These are phyloP conservation scores for Myriangium duriaei DNA, from an alignment of 2,329 filamentous ascomycete species.

Conservation along the genomic window DNA sequence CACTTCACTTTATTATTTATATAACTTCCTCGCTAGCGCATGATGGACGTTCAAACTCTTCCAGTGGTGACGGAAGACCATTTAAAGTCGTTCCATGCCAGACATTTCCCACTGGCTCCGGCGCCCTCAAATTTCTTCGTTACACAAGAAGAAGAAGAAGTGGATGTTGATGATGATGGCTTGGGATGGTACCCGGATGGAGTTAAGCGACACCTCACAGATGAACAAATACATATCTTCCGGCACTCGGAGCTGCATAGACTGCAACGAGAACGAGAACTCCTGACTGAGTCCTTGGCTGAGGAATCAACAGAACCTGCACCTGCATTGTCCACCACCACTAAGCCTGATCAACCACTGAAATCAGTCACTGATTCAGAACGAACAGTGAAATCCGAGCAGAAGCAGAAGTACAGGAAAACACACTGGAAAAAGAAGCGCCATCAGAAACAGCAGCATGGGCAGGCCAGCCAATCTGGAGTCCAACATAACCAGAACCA, in stretches of 20 bases:
- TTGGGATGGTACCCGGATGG: constrained; percentile 82
- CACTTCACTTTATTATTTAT: no score
- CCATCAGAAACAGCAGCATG: constrained; percentile 2
- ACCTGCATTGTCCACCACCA: neutral
- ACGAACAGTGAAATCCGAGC: neutral
- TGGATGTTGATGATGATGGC: constrained; percentile 48
- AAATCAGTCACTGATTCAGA: no score
- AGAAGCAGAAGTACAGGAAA: neutral
- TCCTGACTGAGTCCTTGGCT: neutral
- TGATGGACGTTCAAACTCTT: constrained; percentile 2
- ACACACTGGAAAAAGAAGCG: neutral
- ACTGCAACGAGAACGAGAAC: constrained; percentile 35
- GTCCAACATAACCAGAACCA: neutral
- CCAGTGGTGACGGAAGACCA: constrained; percentile 18
- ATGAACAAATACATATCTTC: constrained; percentile 84
- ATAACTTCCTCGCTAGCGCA: no score
- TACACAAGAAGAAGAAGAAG: constrained; percentile 18
- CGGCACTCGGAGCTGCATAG: constrained; percentile 74
- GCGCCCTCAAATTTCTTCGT: constrained; percentile 17
- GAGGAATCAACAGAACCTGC: neutral
- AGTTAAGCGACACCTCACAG: constrained; percentile 75
- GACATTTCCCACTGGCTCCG: constrained; percentile 25
- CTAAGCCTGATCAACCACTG: no score
- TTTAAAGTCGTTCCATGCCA: constrained; percentile 24
- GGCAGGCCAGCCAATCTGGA: constrained; percentile 1